A percentile compares a stretch with the other conserved stretches of the same genome.
Conservation (phyloP, 2,329 filamentous ascomycete species). For the Cladorrhinum sp. region DNA sequence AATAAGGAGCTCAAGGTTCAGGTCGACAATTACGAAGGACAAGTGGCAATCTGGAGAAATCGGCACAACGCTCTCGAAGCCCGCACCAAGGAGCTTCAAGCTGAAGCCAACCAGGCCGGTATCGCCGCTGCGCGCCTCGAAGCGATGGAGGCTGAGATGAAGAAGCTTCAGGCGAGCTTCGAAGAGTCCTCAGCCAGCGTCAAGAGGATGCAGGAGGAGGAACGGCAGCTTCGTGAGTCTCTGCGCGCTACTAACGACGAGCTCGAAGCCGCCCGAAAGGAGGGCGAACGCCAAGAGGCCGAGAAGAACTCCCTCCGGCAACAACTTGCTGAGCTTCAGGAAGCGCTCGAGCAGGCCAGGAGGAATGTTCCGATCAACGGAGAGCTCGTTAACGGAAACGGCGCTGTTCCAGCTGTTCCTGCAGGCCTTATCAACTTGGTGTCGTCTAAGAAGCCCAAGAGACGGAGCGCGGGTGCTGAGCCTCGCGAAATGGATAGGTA, state of each 20-base stretch:
- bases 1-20: constrained; percentile 87
- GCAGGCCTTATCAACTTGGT: constrained; percentile 94
- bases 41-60: constrained; percentile 94
- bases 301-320: constrained; percentile 84
- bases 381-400: constrained; percentile 63
- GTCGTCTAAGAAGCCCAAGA: constrained; percentile 93
- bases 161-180: constrained; percentile 81
- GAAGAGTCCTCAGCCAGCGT: constrained; percentile 88
- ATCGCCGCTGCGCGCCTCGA: constrained; percentile 87
- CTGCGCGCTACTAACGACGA: constrained; percentile 77
- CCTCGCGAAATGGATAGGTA: constrained; percentile 83
- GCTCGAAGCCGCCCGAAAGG: constrained; percentile 73
- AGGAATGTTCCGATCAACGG: constrained; percentile 70
- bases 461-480: constrained; percentile 86
- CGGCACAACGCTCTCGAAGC: constrained; percentile 87
- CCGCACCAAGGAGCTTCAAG: constrained; percentile 88
- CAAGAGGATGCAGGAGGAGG: constrained; percentile 92
- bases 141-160: constrained; percentile 94
- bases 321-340: constrained; percentile 84
- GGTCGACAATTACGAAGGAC: constrained; percentile 91
- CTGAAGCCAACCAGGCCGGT: constrained; percentile 95
- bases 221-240: constrained; percentile 78
- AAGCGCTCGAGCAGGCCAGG: constrained; percentile 86
- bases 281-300: constrained; percentile 72
- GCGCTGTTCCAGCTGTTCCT: constrained; percentile 50